Base-by-base conservation (phyloP, 768 basidiomycete genomes). In the Lactarius evosmus region DNA sequence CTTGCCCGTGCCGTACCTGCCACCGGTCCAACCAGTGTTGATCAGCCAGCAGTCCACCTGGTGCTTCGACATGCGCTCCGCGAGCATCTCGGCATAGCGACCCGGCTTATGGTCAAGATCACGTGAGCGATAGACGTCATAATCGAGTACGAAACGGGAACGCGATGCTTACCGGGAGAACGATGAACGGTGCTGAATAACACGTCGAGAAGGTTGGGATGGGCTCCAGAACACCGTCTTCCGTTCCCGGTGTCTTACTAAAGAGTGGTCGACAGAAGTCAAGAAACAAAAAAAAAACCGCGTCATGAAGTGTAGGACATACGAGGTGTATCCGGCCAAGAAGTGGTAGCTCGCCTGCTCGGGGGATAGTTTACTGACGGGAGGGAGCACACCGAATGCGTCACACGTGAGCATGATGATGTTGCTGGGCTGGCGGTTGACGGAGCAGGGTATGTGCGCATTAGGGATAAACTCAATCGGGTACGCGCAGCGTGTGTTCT, bases 201-300 rank as follows among this genome's bases (percentile, higher is more conserved):
- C 97, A 98, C 34, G 95, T 98, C 22, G 95, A 97, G 85, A 99
- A 99, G 46, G 97, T 98, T 27, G 97, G 97, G 67, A 96, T 95
- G 63, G 97, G 97, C 75, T 99, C 97, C 51, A 97, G 83, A 32
- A 99, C 91, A 73, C 96, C 96, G 72, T 98, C 96, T 74, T 98
- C 96, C 4, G 96, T 98, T 60, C 95, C 95, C n/a, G 95, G 95
- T 1, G 95, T 98, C 84, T 98, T 98, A 69, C 88, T 89, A 54
- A 54, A 41, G n/a, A 38, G 22, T 22, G 17, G 52, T 32, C 4
- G 41, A 72, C 74, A 70, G n/a, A 70, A 57, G 53, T 62, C 11
- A 59, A 52, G 30, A 33, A 17, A 25, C 4, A 12, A n/a, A 16
- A 44, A n/a, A 16, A 44, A 32, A 25, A 40, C 44, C 32, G 12